These are phyloP conservation scores for Arthrobotrys musiformis DNA, from an alignment of 2,329 filamentous ascomycete genomes.

Conservation along the genomic window DNA sequence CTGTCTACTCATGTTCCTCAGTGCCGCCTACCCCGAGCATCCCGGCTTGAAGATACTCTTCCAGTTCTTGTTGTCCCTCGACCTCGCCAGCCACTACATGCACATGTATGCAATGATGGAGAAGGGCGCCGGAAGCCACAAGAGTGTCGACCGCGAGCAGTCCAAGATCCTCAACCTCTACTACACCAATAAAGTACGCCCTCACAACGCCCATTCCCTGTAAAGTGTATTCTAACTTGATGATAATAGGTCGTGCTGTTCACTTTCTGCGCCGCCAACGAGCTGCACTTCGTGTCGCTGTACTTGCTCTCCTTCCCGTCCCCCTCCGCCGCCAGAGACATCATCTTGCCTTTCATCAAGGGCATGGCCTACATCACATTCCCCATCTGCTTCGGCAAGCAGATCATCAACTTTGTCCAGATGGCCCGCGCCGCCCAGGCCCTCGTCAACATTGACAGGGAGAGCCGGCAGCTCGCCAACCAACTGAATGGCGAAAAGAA, in stretches of 20 bases:
- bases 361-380: constrained; percentile 80
- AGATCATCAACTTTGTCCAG: constrained; percentile 93
- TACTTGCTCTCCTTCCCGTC: constrained; percentile 98
- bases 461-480: constrained; percentile 67
- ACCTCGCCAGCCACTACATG: constrained; percentile 96
- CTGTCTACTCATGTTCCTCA: constrained; percentile 92
- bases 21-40: constrained; percentile 76
- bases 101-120: constrained; percentile 77
- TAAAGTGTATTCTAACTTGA: constrained; percentile 41
- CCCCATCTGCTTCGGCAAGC: constrained; percentile 90
- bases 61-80: constrained; percentile 89
- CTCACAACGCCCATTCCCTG: not conserved
- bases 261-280: constrained; percentile 87
- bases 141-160: constrained; percentile 87
- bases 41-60: constrained; percentile 94
- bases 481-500: constrained; percentile 49
- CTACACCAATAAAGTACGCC: constrained; percentile 91
- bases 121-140: constrained; percentile 73
- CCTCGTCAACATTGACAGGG: constrained; percentile 89
- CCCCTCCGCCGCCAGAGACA: constrained; percentile 69
- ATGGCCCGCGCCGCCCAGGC: constrained; percentile 91
- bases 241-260: constrained; percentile 83
- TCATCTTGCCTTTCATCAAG: constrained; percentile 70
- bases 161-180: constrained; percentile 93
- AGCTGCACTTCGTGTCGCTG: constrained; percentile 96